A percentile compares a stretch with the other conserved stretches of the same genome.
phyloP scores from a whole-genome alignment of 2,329 filamentous ascomycete genomes.

The Chaetomium strumarium region DNA sequence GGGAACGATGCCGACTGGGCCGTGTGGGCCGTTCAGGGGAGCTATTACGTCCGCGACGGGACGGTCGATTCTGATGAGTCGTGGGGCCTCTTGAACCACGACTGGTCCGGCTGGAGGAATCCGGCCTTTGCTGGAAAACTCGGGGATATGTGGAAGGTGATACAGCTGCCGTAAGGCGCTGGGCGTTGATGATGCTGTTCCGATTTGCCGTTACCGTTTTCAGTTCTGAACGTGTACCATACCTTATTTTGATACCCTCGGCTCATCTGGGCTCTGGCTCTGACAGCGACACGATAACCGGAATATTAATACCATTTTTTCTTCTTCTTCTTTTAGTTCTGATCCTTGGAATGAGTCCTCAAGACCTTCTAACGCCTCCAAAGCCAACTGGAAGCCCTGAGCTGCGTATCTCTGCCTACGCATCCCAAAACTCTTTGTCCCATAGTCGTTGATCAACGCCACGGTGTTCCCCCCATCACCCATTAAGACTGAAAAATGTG shows the following conservation, averaged over 20 bases:
- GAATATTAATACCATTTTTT: not conserved
- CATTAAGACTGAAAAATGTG: constrained; percentile 36
- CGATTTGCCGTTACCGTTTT: not conserved
- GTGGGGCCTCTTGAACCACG: constrained; percentile 38
- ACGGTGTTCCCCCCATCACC: not conserved
- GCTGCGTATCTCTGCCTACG: not conserved
- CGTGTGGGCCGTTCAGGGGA: constrained; percentile 53
- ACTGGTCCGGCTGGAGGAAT: constrained; percentile 37
- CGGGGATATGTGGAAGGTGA: constrained; percentile 35
- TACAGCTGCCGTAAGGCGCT: constrained; percentile 30
- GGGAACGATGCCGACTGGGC: constrained; percentile 55
- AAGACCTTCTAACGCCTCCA: not conserved
- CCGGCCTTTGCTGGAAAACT: constrained; percentile 32
- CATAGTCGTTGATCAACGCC: not conserved
- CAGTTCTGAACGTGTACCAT: constrained; percentile 1
- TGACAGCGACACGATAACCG: not conserved
- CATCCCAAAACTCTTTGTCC: not conserved
- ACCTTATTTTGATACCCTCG: not conserved
- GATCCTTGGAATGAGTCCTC: not conserved
- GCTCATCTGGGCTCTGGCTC: not conserved
- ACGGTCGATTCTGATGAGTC: constrained; percentile 46
- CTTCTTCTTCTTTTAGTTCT: not conserved
- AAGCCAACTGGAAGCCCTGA: not conserved
- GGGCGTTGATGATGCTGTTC: not conserved
- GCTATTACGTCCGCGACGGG: constrained; percentile 51